A percentile compares a stretch with the other conserved stretches of the same genome.
These are phyloP conservation scores for Candolleomyces eurysporus DNA, from an alignment of 768 basidiomycete genomes.

Conservation along the genomic window DNA sequence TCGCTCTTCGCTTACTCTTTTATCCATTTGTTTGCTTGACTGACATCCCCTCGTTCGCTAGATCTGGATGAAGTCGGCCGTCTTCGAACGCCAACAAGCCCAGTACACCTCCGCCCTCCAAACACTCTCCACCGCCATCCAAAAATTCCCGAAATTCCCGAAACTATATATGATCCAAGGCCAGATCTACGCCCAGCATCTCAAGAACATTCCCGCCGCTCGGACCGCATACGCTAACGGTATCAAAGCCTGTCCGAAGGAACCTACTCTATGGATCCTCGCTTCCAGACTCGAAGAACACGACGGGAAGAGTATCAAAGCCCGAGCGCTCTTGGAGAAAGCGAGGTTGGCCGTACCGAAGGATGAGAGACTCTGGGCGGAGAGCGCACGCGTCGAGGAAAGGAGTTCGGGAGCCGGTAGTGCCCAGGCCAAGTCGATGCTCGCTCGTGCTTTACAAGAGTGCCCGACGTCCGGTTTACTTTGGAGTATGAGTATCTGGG, in stretches of 20 bases:
- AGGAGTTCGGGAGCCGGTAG: slow-evolving; percentile 29
- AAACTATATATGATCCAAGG: slow-evolving; percentile 98
- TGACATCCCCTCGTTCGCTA: slow-evolving; percentile 23
- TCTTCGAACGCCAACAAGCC: slow-evolving; percentile 90
- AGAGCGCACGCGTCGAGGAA: slow-evolving; percentile 89
- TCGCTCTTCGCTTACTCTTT: not conserved
- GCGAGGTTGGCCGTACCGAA: slow-evolving; percentile 83
- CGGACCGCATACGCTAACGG: slow-evolving; percentile 83
- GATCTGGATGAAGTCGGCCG: slow-evolving; percentile 99
- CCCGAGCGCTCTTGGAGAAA: slow-evolving; percentile 87
- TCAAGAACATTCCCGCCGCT: slow-evolving; percentile 59
- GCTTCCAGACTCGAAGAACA: slow-evolving; percentile 86
- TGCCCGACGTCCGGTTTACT: slow-evolving; percentile 86
- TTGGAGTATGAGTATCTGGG: slow-evolving; percentile 92
- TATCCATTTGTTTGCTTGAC: no score
- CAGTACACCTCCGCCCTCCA: slow-evolving; percentile 70
- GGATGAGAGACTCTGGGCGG: slow-evolving; percentile 87
- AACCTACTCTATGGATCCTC: slow-evolving; percentile 84
- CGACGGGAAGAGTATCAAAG: slow-evolving; percentile 91
- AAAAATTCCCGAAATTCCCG: slow-evolving; percentile 83
- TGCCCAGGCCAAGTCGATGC: slow-evolving; percentile 81
- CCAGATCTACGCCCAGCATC: slow-evolving; percentile 69
- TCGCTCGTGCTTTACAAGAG: slow-evolving; percentile 88
- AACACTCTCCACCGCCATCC: slow-evolving; percentile 70
- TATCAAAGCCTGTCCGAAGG: slow-evolving; percentile 83